Base-by-base conservation (phyloP, 2,329 filamentous ascomycete species). In the Cadophora luteo-olivacea region DNA sequence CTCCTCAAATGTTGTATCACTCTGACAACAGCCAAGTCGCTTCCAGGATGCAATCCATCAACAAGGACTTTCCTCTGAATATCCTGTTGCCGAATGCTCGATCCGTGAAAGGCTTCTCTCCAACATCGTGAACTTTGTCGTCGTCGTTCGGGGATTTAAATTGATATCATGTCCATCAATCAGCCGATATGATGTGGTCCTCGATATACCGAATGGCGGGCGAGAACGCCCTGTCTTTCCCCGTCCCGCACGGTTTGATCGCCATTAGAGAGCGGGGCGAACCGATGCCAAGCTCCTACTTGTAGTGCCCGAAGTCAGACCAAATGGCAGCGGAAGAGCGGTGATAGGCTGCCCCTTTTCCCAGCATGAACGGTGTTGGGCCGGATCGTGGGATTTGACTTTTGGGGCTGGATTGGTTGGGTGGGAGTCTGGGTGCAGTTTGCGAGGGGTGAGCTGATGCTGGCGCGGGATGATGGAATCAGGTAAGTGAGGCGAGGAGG, bases 131-230 rank as follows among this genome's bases (percentile, higher is more conserved):
- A 11, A 8, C 4, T 1, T 45, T n/a, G 11, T 60, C 22, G 36
- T 60, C 19, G 45, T 25, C 11, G 16, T 24, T 60, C 60, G 45
- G 41, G 45, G 57, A 32, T 22, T 49, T 41, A 41, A 60, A 60
- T 60, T 41, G 36, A 62, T 5, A 29, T 29, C 41, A 7, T 4
- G 22, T 51, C 41, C 22, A 33, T 33, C 38, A 49, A 32, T 33
- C 33, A 8, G 16, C 62, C 36, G 24, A 38, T 41, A 22, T 58
- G 52, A 52, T 32, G 25, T 14, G 29, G 29, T 19, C 41, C 25
- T 58, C 11, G 9, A 58, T 33, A 55, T 60, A 48, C 62, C 62
- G 52, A 65, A 65, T 65, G 14, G 52, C 25, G 61, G 64, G 58
- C 58, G 60, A 49, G 41, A 22, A 45, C 12, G 38, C 38, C 41